phyloP scores from a whole-genome alignment of 2,329 filamentous ascomycete genomes.

The Cadophora sp. region DNA sequence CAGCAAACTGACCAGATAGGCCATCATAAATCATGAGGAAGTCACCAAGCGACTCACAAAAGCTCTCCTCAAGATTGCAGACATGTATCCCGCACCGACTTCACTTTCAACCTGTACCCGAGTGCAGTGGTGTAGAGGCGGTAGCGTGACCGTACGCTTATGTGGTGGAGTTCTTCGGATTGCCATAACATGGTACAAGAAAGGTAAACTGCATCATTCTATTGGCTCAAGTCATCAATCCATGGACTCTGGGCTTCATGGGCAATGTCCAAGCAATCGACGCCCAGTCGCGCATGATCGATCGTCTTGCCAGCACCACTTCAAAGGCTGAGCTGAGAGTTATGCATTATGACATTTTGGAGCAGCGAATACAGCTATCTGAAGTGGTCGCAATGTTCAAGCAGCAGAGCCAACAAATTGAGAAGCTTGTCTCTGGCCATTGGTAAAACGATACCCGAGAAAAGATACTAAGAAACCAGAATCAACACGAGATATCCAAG shows the following conservation, averaged over 20 bases:
- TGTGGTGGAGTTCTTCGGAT: neutral
- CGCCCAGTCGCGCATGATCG: neutral
- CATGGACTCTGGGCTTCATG: neutral
- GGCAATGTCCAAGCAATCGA: neutral
- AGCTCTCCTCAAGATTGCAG: neutral
- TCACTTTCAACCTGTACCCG: neutral
- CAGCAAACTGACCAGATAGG: neutral
- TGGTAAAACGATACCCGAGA: neutral
- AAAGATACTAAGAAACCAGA: neutral
- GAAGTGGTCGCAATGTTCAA: neutral
- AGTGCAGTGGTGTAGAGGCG: neutral
- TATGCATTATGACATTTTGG: neutral
- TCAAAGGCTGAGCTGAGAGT: neutral
- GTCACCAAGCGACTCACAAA: neutral
- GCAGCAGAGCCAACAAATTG: neutral
- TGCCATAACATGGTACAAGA: neutral
- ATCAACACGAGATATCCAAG: neutral
- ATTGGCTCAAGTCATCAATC: neutral
- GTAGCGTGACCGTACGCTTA: neutral
- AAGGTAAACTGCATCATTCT: neutral
- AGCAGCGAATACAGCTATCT: neutral
- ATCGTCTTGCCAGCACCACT: neutral
- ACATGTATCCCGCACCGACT: neutral
- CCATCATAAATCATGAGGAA: neutral
- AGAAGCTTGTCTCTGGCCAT: neutral